Evolutionary conservation across 805 yeast species (phyloP).

Genomic region (Barnettozyma botsteinii): DNA sequence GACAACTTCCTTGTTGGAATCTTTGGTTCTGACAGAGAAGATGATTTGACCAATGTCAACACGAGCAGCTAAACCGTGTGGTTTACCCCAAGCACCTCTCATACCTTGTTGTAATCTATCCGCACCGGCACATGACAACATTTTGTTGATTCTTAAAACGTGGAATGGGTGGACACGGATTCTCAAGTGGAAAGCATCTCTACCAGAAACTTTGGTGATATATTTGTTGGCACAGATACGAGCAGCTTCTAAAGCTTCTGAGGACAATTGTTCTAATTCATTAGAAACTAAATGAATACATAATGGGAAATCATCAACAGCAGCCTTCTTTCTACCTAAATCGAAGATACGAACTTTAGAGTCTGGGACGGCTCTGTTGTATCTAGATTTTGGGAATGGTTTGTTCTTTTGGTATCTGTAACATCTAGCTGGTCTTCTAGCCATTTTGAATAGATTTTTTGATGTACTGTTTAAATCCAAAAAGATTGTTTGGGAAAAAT

Average conservation of each 20-base stretch:
- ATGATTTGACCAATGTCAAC: slow-evolving; percentile 98
- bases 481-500: background rate
- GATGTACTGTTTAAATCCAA: background rate
- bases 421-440: slow-evolving; percentile 99
- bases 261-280: slow-evolving; percentile 98
- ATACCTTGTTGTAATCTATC: slow-evolving; percentile 99
- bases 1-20: slow-evolving; percentile 94
- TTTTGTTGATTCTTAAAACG: slow-evolving; percentile 99
- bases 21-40: slow-evolving; percentile 98
- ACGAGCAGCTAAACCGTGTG: slow-evolving; percentile 99
- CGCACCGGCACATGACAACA: slow-evolving; percentile 99
- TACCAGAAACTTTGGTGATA: slow-evolving; percentile 95
- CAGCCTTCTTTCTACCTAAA: slow-evolving; percentile 99
- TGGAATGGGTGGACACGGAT: slow-evolving; percentile 99
- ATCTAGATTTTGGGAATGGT: slow-evolving; percentile 99
- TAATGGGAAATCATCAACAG: slow-evolving; percentile 96
- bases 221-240: slow-evolving; percentile 99
- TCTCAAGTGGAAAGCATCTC: slow-evolving; percentile 99
- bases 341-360: slow-evolving; percentile 98
- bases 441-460: slow-evolving; percentile 63
- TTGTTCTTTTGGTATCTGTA: slow-evolving; percentile 99
- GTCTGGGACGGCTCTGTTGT: slow-evolving; percentile 99
- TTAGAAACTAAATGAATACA: slow-evolving; percentile 99
- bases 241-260: slow-evolving; percentile 99
- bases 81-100: slow-evolving; percentile 99